Conservation (phyloP, 2,329 filamentous ascomycete species). For the Ophiostoma ulmi region DNA sequence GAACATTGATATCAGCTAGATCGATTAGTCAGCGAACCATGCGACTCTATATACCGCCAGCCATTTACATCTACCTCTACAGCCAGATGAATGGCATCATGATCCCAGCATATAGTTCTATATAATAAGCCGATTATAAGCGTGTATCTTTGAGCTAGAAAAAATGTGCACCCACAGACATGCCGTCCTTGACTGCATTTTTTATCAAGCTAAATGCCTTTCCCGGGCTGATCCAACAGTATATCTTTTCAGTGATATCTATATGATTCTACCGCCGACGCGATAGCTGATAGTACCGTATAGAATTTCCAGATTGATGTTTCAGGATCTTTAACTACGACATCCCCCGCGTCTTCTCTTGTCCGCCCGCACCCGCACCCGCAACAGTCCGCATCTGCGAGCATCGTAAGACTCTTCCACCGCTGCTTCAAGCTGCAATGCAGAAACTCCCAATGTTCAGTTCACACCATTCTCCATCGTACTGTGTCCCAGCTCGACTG, state of each 20-base stretch:
- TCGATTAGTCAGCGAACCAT: not conserved
- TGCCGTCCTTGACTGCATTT: not conserved
- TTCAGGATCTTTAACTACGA: not conserved
- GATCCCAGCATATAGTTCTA: not conserved
- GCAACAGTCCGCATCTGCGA: constrained; percentile 1
- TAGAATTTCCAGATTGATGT: not conserved
- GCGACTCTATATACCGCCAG: not conserved
- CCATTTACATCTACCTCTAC: not conserved
- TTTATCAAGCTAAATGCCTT: not conserved
- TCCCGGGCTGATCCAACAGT: not conserved
- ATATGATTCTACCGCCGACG: too few species aligned
- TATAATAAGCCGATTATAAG: not conserved
- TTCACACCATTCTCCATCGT: not conserved
- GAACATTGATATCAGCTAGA: constrained; percentile 63
- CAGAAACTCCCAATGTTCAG: too few species aligned
- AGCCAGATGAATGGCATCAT: too few species aligned
- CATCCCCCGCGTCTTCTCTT: not conserved
- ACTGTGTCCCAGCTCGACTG: not conserved
- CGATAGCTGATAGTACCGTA: not conserved
- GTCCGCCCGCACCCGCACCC: not conserved
- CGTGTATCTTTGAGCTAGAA: not conserved
- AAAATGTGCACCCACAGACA: not conserved
- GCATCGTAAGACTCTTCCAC: not conserved
- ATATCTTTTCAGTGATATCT: not conserved
- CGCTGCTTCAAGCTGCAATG: too few species aligned